Percentiles rank a stretch among this genome's conserved stretches.
Evolutionary conservation across 768 basidiomycete species (phyloP).

Genomic region (Leccinum subgranulosum): DNA sequence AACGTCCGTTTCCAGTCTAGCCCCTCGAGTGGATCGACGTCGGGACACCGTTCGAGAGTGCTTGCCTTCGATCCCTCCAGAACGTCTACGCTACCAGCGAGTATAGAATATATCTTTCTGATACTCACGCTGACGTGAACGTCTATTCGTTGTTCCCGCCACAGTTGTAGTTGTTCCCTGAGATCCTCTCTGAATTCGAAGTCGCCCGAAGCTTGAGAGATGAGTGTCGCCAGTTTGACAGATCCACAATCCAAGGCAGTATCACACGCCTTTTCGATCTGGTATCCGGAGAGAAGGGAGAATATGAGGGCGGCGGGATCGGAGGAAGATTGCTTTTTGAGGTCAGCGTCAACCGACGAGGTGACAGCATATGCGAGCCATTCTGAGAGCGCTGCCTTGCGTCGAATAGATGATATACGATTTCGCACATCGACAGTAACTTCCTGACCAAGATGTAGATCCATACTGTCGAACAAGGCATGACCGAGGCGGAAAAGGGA

Average conservation of each 20-base stretch:
- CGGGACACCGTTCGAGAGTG: conserved; percentile 49
- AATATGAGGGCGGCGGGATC: conserved; percentile 59
- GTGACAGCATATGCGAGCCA: conserved; percentile 82
- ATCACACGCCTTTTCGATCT: conserved; percentile 79
- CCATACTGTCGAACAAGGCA: conserved; percentile 84
- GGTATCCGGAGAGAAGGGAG: conserved; percentile 80
- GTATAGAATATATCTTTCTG: conserved; percentile 77
- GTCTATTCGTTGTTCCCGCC: conserved; percentile 77
- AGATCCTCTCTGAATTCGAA: conserved; percentile 71
- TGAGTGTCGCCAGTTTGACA: conserved; percentile 81
- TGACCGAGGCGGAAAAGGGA: conserved; percentile 83
- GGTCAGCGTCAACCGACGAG: conserved; percentile 66
- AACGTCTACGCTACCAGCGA: conserved; percentile 71
- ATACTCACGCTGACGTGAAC: conserved; percentile 62
- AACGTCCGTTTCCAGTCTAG: conserved; percentile 95
- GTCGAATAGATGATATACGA: conserved; percentile 58
- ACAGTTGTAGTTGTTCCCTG: conserved; percentile 70
- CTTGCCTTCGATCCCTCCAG: conserved; percentile 53
- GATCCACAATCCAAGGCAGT: conserved; percentile 72
- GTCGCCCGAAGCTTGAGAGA: conserved; percentile 85
- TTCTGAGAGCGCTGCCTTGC: conserved; percentile 74
- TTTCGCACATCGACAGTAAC: conserved; percentile 61
- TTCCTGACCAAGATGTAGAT: conserved; percentile 52
- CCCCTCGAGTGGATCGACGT: conserved; percentile 62
- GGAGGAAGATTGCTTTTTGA: conserved; percentile 46